Evolutionary conservation across 257 asterid genomes (phyloP), one percentile per base, ranked within the genome.

Genomic region (Solanum etuberosum): DNA sequence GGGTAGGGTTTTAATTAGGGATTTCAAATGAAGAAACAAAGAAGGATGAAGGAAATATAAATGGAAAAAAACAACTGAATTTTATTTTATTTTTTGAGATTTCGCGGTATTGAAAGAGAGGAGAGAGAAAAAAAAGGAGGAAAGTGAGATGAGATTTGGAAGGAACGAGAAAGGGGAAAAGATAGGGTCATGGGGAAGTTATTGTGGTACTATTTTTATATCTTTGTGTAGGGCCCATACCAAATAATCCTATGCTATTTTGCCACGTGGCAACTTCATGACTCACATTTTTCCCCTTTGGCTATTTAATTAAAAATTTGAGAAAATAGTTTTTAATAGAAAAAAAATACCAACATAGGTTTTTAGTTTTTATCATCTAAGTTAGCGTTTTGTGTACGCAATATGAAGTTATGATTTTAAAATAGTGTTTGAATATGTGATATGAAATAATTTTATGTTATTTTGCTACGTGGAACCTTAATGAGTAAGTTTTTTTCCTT

Each of bases 41-140:
- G 59, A 51, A 48, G 48, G 27, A 59, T 18, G 68, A 85, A 68
- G 38, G 70, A 54, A 18, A 63, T 63, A 25, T 11, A 25, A 12
- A 63, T 63, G 87, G 90, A 88, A 92, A 93, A 96, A 89, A 96
- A 92, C n/a, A 91, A 91, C 80, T 70, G 40, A 70, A 67, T 70
- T 68, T 71, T 8, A 8, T 18, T 71, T 1, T 68, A 15, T 71
- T 90, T 92, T 88, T 9, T 43, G 4, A 31, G 14, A 91, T 88
- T 92, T 90, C 92, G 93, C 93, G 93, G 92, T 85, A 89, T 72
- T 77, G 81, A 89, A 70, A 81, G 87, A 46, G 87, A 37, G 80
- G 87, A 38, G 84, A 72, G 40, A 71, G 70, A 83, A 37, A 68
- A 76, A 86, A 54, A 88, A 76, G 15, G 57, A 63, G 57, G 72